Evolutionary conservation across 2,329 filamentous ascomycete genomes (phyloP), one percentile per base, ranked within the genome.

Genomic region (Hypocreales sp.): DNA sequence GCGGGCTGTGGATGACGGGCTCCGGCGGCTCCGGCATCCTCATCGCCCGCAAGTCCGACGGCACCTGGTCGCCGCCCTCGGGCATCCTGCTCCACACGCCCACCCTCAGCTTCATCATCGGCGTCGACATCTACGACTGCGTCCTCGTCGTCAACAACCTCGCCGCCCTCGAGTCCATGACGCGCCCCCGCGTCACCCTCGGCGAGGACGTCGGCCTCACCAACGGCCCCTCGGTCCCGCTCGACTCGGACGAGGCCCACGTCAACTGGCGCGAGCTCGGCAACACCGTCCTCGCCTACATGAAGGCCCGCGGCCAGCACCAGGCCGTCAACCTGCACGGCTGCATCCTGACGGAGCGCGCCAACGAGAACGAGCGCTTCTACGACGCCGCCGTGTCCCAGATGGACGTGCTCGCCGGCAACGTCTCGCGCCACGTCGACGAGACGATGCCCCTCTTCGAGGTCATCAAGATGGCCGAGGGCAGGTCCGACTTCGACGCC

Each of bases 81-180:
- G 86, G 81, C 25, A 84, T 95, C 38, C 69, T 93, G 58, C 65
- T 93, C 25, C 87, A 95, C 47, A 93, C 87, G 0, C 72, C 82
- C 1, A 83, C 79, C 1, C 64, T 94, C 19, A 87, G 84, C 20
- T 94, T 95, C 45, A 68, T 93, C 28, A 76, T 86, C 5, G 87
- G 86, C 3, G 79, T 93, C 22, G 87, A 95, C 47, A 84, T 94
- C 18, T 95, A 94, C 59, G 87, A 95, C 50, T 93, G 86, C 45
- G 79, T 95, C 10, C 67, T 94, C 7, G 79, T 94, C 20, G 86
- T 94, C 46, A 94, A 92, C 56, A 84, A 79, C 24, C 72, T 80
- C 24, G 68, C 81, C 31, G 83, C 84, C 6, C 59, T 95, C 25
- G 79, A 93, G 38, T 72, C 79, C 1, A 92, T 94, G 46, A 83